Base-by-base conservation (phyloP, 2,329 filamentous ascomycete species). In the Thelonectria blattea region DNA sequence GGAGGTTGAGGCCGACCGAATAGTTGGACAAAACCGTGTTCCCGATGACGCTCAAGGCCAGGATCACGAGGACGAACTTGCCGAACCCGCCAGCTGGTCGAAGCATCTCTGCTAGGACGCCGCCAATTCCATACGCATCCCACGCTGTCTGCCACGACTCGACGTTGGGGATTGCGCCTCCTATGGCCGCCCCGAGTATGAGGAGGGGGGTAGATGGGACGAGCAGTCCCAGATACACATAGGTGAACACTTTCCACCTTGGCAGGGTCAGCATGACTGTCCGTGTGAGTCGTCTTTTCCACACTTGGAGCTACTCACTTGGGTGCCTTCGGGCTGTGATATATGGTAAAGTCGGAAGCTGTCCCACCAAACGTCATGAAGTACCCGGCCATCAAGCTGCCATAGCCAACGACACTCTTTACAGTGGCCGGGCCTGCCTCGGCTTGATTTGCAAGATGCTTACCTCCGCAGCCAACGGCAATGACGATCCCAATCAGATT, bases 271-370 rank as follows among this genome's bases (percentile, higher is more conserved):
- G 81, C 76, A 7, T 73, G 77, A 22, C 12, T 4, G 9, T 14
- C 27, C 14, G 22, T 20, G 10, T 14, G 20, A 9, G 78, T 12
- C 75, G 5, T 17, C 34, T n/a, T 14, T 9, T 43, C 4, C 17
- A 9, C 15, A 15, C 6, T 1, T 1, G 22, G 8, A 14, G 39
- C 4, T 14, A 52, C 67, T 65, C 50, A 70, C 69, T 67, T 71
- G 30, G 63, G 60, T 18, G 50, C 61, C 30, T 49, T 47, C 7
- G 67, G 63, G 30, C 46, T 60, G 71, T 85, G 81, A 65, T 87
- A 87, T 9, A 81, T 81, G n/a, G 81, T 80, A 61, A 85, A 86
- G 65, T 87, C 85, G n/a, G 82, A 83, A 0, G 79, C 80, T 4
- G 82, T 81, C 3, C 81, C 82, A 9, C 80, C 83, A 68, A 85